Evolutionary conservation across 2,329 filamentous ascomycete genomes (phyloP), one percentile per base, ranked within the genome.

Genomic region (Phialophora chinensis): DNA sequence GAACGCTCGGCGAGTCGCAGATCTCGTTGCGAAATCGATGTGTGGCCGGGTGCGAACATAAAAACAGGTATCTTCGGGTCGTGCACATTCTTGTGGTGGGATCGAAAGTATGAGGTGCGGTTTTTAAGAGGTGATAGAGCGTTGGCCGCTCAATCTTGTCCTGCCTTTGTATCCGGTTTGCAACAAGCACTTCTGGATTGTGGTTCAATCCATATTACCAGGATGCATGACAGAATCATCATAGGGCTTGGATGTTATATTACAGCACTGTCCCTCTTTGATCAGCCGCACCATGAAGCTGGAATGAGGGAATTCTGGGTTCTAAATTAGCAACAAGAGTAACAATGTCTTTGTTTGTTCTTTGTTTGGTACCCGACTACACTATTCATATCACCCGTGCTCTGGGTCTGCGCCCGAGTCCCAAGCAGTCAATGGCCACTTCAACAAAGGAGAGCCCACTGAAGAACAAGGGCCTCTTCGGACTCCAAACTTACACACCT

Each of bases 41-140:
- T 56, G 69, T 71, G 25, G 71, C 71, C n/a, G 64, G 55, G 55
- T 72, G 69, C 12, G 52, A 58, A 42, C 71, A 72, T 17, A 64
- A 29, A 60, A 63, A 72, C 2, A 66, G 17, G 52, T 69, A 69
- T 53, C 60, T 63, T 31, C 47, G 62, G 6, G 65, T 69, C 12
- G 66, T 70, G 62, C 71, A 72, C 71, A 72, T 72, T 52, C 20
- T 57, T 35, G 27, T 56, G 17, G 11, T 53, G 33, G 17, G 29
- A 38, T n/a, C n/a, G 17, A 4, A 8, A 12, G 14, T n/a, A 44
- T 8, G 17, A 44, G 17, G 2, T 44, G 14, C 6, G 6, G 17
- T n/a, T n/a, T n/a, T n/a, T 20, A n/a, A 1, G n/a, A 49, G 20
- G 20, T 27, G 38, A 44, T 20, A 8, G 56, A 49, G 12, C 8